Evolutionary conservation across 1,284 basidiomycete genomes (phyloP).

Genomic region (Malassezia japonica): DNA sequence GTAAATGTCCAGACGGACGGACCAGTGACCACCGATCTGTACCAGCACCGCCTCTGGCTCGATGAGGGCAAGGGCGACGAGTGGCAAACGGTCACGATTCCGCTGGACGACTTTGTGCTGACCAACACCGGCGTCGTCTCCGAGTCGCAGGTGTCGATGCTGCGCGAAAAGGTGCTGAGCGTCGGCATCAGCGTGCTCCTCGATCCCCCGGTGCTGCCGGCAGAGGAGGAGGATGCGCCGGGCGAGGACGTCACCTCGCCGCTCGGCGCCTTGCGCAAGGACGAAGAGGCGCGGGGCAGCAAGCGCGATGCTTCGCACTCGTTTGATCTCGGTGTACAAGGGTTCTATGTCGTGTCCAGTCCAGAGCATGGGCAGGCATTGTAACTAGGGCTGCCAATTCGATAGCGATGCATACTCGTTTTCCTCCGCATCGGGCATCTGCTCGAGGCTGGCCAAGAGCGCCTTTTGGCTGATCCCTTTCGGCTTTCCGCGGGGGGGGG

Average conservation of each 20-base stretch:
- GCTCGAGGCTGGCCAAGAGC: constrained; percentile 47
- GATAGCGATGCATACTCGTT: constrained; percentile 36
- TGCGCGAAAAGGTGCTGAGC: constrained; percentile 63
- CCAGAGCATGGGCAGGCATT: neutral
- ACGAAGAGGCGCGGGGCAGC: constrained; percentile 1
- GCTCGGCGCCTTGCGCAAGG: neutral
- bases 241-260: neutral
- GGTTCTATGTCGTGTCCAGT: constrained; percentile 11
- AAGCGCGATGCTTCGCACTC: constrained; percentile 1
- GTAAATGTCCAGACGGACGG: constrained; percentile 77
- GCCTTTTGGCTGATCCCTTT: constrained; percentile 48
- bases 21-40: constrained; percentile 61
- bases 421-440: constrained; percentile 46
- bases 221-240: neutral
- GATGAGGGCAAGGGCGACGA: constrained; percentile 57
- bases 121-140: constrained; percentile 70
- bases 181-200: constrained; percentile 62
- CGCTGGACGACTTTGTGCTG: constrained; percentile 68
- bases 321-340: constrained; percentile 15
- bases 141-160: constrained; percentile 60
- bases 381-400: constrained; percentile 24
- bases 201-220: constrained; percentile 22
- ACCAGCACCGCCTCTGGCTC: constrained; percentile 79
- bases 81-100: constrained; percentile 82
- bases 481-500: neutral